These are phyloP conservation scores for Bretziella fagacearum DNA, from an alignment of 2,329 filamentous ascomycete genomes.

Conservation along the genomic window DNA sequence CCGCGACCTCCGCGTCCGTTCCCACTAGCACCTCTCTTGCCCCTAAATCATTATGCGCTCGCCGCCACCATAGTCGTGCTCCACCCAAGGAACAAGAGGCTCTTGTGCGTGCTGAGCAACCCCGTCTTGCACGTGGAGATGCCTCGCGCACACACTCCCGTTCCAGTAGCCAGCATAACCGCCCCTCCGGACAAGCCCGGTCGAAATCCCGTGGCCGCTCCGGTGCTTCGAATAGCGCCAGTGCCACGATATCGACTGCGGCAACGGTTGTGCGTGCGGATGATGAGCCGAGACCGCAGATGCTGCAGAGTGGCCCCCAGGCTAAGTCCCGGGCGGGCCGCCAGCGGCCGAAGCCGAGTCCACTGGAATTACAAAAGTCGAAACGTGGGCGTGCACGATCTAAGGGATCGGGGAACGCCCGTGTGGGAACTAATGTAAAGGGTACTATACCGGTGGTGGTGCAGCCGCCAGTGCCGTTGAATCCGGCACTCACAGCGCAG, in stretches of 20 bases:
- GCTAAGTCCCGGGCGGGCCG: not conserved
- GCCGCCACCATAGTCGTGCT: not conserved
- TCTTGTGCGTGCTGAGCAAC: not conserved
- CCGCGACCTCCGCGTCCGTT: not conserved
- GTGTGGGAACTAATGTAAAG: not conserved
- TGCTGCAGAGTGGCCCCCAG: not conserved
- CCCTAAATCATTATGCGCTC: too few species aligned
- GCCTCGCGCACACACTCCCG: not conserved
- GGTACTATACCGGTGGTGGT: not conserved
- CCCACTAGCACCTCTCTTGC: not conserved
- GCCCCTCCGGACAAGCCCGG: too few species aligned
- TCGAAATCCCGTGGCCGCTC: not conserved
- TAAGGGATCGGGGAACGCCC: not conserved
- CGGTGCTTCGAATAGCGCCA: not conserved
- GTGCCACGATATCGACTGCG: too few species aligned
- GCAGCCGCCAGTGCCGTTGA: not conserved
- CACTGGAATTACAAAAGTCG: not conserved
- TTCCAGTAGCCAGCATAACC: not conserved
- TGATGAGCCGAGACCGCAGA: too few species aligned
- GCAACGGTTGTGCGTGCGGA: too few species aligned
- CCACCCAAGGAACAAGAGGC: not conserved
- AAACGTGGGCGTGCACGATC: not conserved
- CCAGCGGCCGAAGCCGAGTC: not conserved
- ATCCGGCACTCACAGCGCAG: not conserved
- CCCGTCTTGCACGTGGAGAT: not conserved